These are phyloP conservation scores for Lipomyces spencermartinsiae DNA, from an alignment of 805 yeast species.

Conservation along the genomic window DNA sequence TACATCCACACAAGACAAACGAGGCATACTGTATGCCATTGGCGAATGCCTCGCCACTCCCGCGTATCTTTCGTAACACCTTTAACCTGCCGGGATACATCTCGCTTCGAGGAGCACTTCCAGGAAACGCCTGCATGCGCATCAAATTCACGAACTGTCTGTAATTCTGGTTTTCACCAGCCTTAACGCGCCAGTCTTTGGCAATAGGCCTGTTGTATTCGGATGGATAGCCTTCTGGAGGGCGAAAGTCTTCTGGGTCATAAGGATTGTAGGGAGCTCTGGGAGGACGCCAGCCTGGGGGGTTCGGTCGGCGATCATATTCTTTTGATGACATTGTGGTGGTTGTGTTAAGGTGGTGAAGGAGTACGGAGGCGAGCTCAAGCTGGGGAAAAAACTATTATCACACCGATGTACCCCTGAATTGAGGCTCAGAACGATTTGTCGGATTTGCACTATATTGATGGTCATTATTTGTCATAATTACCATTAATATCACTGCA, in stretches of 20 bases:
- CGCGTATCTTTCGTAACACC: slow-evolving; percentile 63
- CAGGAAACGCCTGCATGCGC: slow-evolving; percentile 74
- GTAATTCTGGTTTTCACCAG: slow-evolving; percentile 34
- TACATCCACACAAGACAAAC: slow-evolving; percentile 26
- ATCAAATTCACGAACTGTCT: slow-evolving; percentile 62
- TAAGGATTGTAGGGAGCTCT: slow-evolving; percentile 86
- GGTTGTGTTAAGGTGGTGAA: background rate
- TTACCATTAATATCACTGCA: no score
- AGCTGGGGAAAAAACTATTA: no score
- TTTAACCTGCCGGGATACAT: slow-evolving; percentile 81
- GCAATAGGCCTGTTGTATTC: slow-evolving; percentile 53
- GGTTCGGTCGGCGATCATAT: slow-evolving; percentile 70
- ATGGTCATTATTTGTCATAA: no score
- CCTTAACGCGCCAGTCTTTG: slow-evolving; percentile 31
- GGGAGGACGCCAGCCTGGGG: slow-evolving; percentile 81
- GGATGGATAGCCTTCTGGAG: slow-evolving; percentile 85
- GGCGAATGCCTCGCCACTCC: slow-evolving; percentile 64
- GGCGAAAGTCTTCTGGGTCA: slow-evolving; percentile 76
- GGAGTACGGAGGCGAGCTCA: background rate
- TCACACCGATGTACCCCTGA: no score
- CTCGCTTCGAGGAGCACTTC: slow-evolving; percentile 70
- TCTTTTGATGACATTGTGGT: slow-evolving; percentile 29
- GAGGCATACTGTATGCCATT: slow-evolving; percentile 33
- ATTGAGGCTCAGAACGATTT: no score
- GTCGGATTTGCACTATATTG: no score